Base-by-base conservation (phyloP, 345 rosid genomes). In the Conringia planisiliqua region DNA sequence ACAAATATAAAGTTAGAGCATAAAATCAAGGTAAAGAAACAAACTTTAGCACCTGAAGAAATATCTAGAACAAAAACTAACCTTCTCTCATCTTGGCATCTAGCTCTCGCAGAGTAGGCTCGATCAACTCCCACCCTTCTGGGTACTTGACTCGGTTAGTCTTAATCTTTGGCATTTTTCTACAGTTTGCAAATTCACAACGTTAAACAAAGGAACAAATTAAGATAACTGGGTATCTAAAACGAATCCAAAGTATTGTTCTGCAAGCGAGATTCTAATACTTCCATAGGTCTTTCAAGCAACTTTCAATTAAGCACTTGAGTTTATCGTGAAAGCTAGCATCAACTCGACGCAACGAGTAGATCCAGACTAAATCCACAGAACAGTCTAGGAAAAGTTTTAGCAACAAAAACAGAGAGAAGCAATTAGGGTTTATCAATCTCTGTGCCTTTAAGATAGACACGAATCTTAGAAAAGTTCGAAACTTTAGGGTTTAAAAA, bases 71-170 rank as follows among this genome's bases (percentile, higher is more conserved):
- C 14, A n/a, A 10, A 10, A 42, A 66, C 35, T 3, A 58, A 87
- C 96, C 94, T 85, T 92, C 96, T 82, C 92, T 83, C 98, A 87
- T 92, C 85, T 88, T 85, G 0, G 87, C 87, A 64, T 85, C 87
- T 2, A 85, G 76, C 40, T 85, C 92, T 24, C 84, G 80, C 24
- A 88, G 87, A 5, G 93, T 89, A 58, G 93, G 96, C 83, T 90
- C 96, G 7, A 88, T 88, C 76, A 90, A 80, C 66, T 92, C 90
- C 92, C 92, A 92, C 6, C 94, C 96, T 76, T 88, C 88, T 24
- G 91, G 96, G 67, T 85, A 83, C 48, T 82, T 84, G 38, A 85
- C 81, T 18, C 89, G 81, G 71, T 83, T 90, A 0, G 98, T 90
- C 81, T 80, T 88, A 26, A 87, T 85, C 85, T 92, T 92, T 0